A percentile compares a stretch with the other conserved stretches of the same genome.
These are phyloP conservation scores for Psilocybe cubensis DNA, from an alignment of 768 basidiomycete species.

Conservation along the genomic window DNA sequence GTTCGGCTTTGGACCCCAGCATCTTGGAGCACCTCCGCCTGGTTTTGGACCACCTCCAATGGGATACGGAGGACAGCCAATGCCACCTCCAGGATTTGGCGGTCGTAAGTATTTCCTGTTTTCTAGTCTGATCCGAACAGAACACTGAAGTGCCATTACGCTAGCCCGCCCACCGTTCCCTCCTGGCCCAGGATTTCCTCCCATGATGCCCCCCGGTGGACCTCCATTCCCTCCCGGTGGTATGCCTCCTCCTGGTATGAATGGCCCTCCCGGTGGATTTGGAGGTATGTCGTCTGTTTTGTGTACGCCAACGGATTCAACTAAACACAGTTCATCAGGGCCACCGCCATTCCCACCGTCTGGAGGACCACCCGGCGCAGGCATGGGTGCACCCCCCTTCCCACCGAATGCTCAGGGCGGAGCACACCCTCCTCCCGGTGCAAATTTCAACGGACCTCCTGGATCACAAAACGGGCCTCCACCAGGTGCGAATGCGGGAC, in stretches of 20 bases:
- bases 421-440: slow-evolving; percentile 32
- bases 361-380: slow-evolving; percentile 41
- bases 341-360: slow-evolving; percentile 59
- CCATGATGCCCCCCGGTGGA: slow-evolving; percentile 54
- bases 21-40: slow-evolving; percentile 63
- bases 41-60: slow-evolving; percentile 50
- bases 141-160: slow-evolving; percentile 10
- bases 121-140: not conserved
- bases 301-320: not conserved
- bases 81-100: slow-evolving; percentile 58
- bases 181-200: slow-evolving; percentile 61
- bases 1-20: slow-evolving; percentile 85
- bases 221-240: slow-evolving; percentile 78
- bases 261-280: slow-evolving; percentile 35
- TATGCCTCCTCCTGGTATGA: slow-evolving; percentile 46
- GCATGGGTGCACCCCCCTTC: slow-evolving; percentile 48
- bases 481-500: slow-evolving; percentile 27
- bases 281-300: slow-evolving; percentile 13
- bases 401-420: slow-evolving; percentile 40
- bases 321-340: slow-evolving; percentile 24
- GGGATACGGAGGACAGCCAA: slow-evolving; percentile 52
- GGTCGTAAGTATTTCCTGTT: slow-evolving; percentile 45
- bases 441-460: slow-evolving; percentile 39
- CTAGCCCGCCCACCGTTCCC: slow-evolving; percentile 73
- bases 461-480: slow-evolving; percentile 32